Evolutionary conservation across 1,284 basidiomycete genomes (phyloP), one percentile per base, ranked within the genome.

Genomic region (Austropuccinia psidii): DNA sequence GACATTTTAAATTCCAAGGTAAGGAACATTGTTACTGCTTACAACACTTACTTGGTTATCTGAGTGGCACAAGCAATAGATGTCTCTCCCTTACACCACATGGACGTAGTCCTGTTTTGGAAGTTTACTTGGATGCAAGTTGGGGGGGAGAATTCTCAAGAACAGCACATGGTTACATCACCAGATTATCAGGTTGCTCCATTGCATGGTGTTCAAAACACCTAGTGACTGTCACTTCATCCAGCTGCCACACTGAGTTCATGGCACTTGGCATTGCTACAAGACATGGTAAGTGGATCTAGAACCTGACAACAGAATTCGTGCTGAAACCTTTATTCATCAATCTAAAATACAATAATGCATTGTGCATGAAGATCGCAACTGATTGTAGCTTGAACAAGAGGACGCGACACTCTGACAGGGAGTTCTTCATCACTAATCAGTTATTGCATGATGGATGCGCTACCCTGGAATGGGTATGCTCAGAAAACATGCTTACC

Each of bases 91-190:
- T n/a, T n/a, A n/a, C n/a, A n/a, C 50, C 64, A 8, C 1, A 33
- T 9, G 33, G 6, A 19, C 6, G 29, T 6, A 2, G 2, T 39
- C 1, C n/a, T 4, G 52, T 35, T 5, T 13, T 69, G 1, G 9
- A 3, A 13, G 39, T 33, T 21, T 69, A 24, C 37, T 39, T 57
- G 5, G 54, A 69, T 35, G 66, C 66, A 31, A 58, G 47, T 35
- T 69, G 66, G 52, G 66, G 66, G 13, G 66, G 52, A 4, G 66
- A 69, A n/a, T 45, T 43, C 21, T 57, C 66, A 2, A 3, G 54
- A 13, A 57, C 66, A 17, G 21, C 54, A 4, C 24, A 69, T 21
- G 54, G 66, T n/a, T 45, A 43, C 4, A 43, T 69, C 2, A 45
- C 47, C 24, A 31, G 29, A 17, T 58, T 27, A 19, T 58, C 4